Evolutionary conservation across 179 eudicot species (phyloP), one percentile per base, ranked within the genome.

Genomic region (Corrigiola litoralis): DNA sequence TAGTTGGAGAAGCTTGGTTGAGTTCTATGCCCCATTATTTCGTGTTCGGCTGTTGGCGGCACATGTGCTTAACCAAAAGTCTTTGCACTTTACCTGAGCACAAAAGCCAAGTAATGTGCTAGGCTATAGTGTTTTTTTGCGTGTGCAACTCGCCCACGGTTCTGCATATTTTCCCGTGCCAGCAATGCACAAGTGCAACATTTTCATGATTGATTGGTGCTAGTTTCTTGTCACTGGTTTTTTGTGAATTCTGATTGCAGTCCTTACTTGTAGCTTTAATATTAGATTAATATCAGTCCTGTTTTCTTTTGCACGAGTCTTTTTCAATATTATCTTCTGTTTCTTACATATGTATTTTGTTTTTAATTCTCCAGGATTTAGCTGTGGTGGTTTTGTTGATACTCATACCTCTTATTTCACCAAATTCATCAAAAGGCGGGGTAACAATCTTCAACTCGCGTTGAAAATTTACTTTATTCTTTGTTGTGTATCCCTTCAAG

Each of bases 361-460:
- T 62, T 34, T 61, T 49, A 46, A 37, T 56, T 46, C 44, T 58
- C 69, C 92, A 94, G 99, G 99, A 94, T 83, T 61, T 94, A 77
- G 99, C 99, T 61, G 99, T 94, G 78, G 99, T 94, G 79, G 97
- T 94, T 73, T 74, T 94, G 80, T 84, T 94, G 75, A 94, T 94
- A 69, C 99, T 94, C 72, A 90, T 94, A 73, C 99, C 99, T 51
- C 94, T 94, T 49, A 82, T 94, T 70, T 94, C 99, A 72, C 99
- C 99, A 67, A 90, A 84, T 83, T 94, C 99, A 25, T 90, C 99
- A 3, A 94, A 94, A 86, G 97, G 99, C 83, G 97, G 99, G 97
- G 99, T 94, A 92, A 82, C 23, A 28, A 28, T 73, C 77, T 65
- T 69, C 44, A 28, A 57, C 38, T 72, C 33, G 29, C 37, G 34